phyloP scores from a whole-genome alignment of 345 rosid species.

The Stellera chamaejasme region DNA sequence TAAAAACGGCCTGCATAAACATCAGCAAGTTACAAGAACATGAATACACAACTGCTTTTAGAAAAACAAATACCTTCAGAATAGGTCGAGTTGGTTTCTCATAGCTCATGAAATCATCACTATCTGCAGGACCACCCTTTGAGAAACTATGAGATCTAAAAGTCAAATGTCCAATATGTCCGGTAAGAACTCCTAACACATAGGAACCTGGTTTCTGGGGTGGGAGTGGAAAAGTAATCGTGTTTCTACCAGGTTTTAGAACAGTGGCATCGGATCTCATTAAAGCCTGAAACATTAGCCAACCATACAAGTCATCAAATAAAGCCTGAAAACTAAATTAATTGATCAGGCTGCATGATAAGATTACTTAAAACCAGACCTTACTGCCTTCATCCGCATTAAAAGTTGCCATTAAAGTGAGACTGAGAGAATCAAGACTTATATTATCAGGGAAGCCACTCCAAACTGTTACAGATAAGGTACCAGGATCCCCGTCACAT shows the following conservation, averaged over 20 bases:
- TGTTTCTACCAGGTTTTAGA: slow-evolving; percentile 70
- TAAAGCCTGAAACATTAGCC: slow-evolving; percentile 56
- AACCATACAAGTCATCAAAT: slow-evolving; percentile 6
- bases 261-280: slow-evolving; percentile 64
- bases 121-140: slow-evolving; percentile 91
- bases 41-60: slow-evolving; percentile 6
- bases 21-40: slow-evolving; percentile 7
- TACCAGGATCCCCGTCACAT: slow-evolving; percentile 96
- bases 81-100: slow-evolving; percentile 93
- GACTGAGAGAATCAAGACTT: slow-evolving; percentile 84
- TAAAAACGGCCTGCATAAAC: too few species aligned
- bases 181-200: slow-evolving; percentile 90
- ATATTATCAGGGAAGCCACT: slow-evolving; percentile 98
- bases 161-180: slow-evolving; percentile 88
- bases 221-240: slow-evolving; percentile 61
- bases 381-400: slow-evolving; percentile 85
- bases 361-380: slow-evolving; percentile 34
- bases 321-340: slow-evolving; percentile 2
- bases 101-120: slow-evolving; percentile 93
- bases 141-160: slow-evolving; percentile 96
- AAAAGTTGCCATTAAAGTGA: slow-evolving; percentile 78
- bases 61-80: slow-evolving; percentile 51
- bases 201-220: slow-evolving; percentile 94
- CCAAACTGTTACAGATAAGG: slow-evolving; percentile 81
- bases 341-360: slow-evolving; percentile 4